Conservation (phyloP, 176 grass and related monocot genomes). For the sorghum (Sorghum bicolor) region Sorghum_bicolor_NCBIv3 NC_012873.2:5655001-5655500, state of each 20-base stretch:
- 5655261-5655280: slow-evolving; percentile 65
- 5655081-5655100: background rate
- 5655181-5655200: background rate
- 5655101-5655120: background rate
- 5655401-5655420: slow-evolving; percentile 45
- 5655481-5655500: slow-evolving; percentile 23
- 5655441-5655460: slow-evolving; percentile 49
- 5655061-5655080: background rate
- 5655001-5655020: background rate
- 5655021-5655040: background rate
- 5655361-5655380: slow-evolving; percentile 60
- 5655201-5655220: background rate
- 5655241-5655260: slow-evolving; percentile 37
- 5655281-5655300: slow-evolving; percentile 25
- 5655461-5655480: slow-evolving; percentile 9
- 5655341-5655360: slow-evolving; percentile 40
- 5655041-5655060: background rate
- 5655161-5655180: background rate
- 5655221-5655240: background rate
- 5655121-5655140: background rate
- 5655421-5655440: slow-evolving; percentile 65
- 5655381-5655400: slow-evolving; percentile 35
- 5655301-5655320: slow-evolving; percentile 25
- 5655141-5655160: background rate
- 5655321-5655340: slow-evolving; percentile 41